A percentile compares a stretch with the other conserved stretches of the same genome.
Evolutionary conservation across 768 basidiomycete species (phyloP).

Genomic region (Leccinum longicurvipes): DNA sequence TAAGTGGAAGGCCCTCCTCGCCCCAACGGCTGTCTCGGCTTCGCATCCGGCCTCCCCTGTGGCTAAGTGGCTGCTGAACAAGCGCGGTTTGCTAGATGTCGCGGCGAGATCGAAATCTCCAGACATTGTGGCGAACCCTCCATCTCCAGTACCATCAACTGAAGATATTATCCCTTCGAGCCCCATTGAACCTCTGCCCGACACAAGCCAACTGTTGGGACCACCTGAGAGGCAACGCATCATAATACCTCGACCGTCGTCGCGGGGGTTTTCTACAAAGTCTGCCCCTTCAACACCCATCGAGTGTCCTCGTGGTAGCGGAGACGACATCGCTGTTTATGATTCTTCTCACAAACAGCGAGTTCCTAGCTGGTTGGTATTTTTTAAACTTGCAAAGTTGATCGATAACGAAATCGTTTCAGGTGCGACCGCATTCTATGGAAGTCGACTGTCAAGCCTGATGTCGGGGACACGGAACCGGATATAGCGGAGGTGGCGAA

Average conservation of each 20-base stretch:
- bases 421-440: constrained; percentile 87
- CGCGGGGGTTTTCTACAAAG: constrained; percentile 29
- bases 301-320: constrained; percentile 36
- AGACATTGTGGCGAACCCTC: constrained; percentile 24
- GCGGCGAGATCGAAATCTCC: constrained; percentile 19
- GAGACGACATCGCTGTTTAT: constrained; percentile 63
- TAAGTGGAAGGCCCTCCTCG: constrained; percentile 50
- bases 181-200: constrained; percentile 15
- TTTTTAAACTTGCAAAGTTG: not conserved
- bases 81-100: constrained; percentile 16
- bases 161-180: constrained; percentile 24
- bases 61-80: constrained; percentile 31
- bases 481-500: constrained; percentile 29
- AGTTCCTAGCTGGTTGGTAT: constrained; percentile 75
- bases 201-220: constrained; percentile 14
- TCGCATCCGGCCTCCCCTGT: constrained; percentile 25
- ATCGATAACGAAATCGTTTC: constrained; percentile 3
- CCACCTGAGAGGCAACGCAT: constrained; percentile 20
- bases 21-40: constrained; percentile 31
- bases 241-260: constrained; percentile 24
- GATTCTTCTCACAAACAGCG: constrained; percentile 79
- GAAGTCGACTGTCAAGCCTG: constrained; percentile 65
- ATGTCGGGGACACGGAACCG: constrained; percentile 40
- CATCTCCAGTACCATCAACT: constrained; percentile 21
- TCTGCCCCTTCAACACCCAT: constrained; percentile 30